Conservation (phyloP, 2,329 filamentous ascomycete genomes). For the Emergomyces pasteurianus region DNA sequence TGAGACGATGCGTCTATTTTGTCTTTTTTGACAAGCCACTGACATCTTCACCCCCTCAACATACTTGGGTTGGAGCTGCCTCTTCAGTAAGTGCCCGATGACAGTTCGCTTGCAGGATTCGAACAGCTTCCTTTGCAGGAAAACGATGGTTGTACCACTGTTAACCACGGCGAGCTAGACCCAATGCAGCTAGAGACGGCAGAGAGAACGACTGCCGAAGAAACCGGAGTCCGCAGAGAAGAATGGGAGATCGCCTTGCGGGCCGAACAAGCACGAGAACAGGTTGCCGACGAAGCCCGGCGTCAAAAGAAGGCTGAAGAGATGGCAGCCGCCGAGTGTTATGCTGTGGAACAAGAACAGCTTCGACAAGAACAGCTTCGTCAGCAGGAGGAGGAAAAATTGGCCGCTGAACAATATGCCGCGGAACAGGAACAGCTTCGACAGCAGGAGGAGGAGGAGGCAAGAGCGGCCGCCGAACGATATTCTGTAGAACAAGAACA, state of each 20-base stretch:
- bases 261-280: no score
- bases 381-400: neutral
- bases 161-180: neutral
- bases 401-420: neutral
- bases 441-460: neutral
- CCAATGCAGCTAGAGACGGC: neutral
- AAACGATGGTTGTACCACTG: neutral
- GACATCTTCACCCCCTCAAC: neutral
- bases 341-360: neutral
- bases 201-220: neutral
- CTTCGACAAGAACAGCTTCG: neutral
- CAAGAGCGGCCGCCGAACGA: neutral
- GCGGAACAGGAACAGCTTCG: neutral
- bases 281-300: no score
- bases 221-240: neutral
- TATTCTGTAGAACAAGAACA: neutral
- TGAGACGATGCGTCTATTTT: slow-evolving; percentile 15
- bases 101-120: neutral
- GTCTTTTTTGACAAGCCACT: slow-evolving; percentile 13
- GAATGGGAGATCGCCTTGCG: no score
- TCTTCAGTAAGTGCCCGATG: neutral
- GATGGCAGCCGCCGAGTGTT: neutral
- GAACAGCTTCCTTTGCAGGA: neutral
- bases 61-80: neutral
- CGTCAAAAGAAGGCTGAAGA: no score